phyloP scores from a whole-genome alignment of 2,329 filamentous ascomycete genomes.

The Furcasterigmium sp. region DNA sequence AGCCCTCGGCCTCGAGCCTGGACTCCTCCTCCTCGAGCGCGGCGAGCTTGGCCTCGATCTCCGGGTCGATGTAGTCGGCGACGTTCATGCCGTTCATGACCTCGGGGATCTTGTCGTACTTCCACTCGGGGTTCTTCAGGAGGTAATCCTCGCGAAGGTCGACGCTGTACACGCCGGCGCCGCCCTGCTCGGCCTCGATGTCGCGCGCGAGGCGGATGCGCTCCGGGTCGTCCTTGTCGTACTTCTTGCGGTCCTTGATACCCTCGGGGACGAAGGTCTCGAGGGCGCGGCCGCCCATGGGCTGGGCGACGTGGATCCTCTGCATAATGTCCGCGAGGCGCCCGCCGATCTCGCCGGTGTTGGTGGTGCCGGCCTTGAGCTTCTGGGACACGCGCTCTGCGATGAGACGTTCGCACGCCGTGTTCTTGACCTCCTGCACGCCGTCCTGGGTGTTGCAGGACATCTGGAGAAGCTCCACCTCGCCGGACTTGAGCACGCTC shows the following conservation, averaged over 20 bases:
- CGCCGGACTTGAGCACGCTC: slow-evolving; percentile 74
- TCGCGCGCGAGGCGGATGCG: slow-evolving; percentile 77
- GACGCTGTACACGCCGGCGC: slow-evolving; percentile 92
- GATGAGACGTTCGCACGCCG: slow-evolving; percentile 86
- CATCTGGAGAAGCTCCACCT: slow-evolving; percentile 87
- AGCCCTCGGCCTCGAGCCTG: slow-evolving; percentile 83
- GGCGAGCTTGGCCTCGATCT: slow-evolving; percentile 88
- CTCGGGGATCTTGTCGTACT: slow-evolving; percentile 92
- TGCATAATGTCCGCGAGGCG: slow-evolving; percentile 86
- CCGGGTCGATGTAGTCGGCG: slow-evolving; percentile 93
- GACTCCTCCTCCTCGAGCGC: slow-evolving; percentile 95
- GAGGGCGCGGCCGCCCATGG: slow-evolving; percentile 71
- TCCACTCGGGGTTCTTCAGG: slow-evolving; percentile 87
- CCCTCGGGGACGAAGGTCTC: slow-evolving; percentile 88
- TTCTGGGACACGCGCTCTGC: slow-evolving; percentile 94
- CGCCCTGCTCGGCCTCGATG: slow-evolving; percentile 85
- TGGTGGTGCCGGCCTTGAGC: slow-evolving; percentile 82
- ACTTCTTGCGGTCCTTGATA: slow-evolving; percentile 76
- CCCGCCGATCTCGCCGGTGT: slow-evolving; percentile 68
- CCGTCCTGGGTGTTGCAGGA: slow-evolving; percentile 95
- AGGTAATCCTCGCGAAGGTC: slow-evolving; percentile 86
- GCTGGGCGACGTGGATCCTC: slow-evolving; percentile 95
- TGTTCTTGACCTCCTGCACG: slow-evolving; percentile 91
- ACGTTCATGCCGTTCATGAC: slow-evolving; percentile 95
- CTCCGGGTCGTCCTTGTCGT: slow-evolving; percentile 85